A percentile compares a stretch with the other conserved stretches of the same genome.
Conservation (phyloP, 2,329 filamentous ascomycete species). For the Ceratocystis ficicola region DNA sequence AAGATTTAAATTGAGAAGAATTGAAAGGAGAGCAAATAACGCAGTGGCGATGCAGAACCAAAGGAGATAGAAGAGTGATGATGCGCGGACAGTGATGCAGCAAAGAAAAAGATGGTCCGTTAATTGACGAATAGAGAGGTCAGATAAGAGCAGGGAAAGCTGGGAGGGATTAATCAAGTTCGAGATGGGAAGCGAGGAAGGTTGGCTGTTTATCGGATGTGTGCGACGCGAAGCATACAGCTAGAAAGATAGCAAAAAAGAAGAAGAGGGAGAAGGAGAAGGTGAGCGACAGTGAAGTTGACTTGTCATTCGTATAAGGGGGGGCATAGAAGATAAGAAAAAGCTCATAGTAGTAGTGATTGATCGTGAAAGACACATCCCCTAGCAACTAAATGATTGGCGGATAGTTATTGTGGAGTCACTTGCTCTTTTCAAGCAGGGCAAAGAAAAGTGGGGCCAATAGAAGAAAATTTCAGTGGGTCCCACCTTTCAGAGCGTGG, state of each 20-base stretch:
- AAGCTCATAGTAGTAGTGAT: no score
- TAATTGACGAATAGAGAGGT: neutral
- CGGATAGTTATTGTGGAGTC: neutral
- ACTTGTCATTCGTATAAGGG: no score
- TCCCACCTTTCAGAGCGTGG: neutral
- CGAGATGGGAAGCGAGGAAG: neutral
- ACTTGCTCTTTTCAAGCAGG: neutral
- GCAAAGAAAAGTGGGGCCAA: neutral
- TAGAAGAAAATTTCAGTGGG: constrained; percentile 8
- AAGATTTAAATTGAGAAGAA: neutral
- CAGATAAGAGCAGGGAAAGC: neutral
- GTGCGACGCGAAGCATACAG: neutral
- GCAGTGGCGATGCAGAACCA: neutral
- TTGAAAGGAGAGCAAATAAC: constrained; percentile 2
- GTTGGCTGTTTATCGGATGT: no score
- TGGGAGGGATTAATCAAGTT: neutral
- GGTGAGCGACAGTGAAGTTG: no score
- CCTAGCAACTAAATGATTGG: neutral
- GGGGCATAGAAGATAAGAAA: no score
- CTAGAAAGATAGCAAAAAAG: neutral
- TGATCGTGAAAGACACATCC: no score
- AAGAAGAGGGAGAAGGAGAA: neutral
- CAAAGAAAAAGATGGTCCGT: no score
- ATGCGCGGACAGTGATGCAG: neutral
- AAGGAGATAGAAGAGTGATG: neutral